A percentile compares a stretch with the other conserved stretches of the same genome.
Conservation (phyloP, 345 rosid species). For the Sapria himalayana region DNA sequence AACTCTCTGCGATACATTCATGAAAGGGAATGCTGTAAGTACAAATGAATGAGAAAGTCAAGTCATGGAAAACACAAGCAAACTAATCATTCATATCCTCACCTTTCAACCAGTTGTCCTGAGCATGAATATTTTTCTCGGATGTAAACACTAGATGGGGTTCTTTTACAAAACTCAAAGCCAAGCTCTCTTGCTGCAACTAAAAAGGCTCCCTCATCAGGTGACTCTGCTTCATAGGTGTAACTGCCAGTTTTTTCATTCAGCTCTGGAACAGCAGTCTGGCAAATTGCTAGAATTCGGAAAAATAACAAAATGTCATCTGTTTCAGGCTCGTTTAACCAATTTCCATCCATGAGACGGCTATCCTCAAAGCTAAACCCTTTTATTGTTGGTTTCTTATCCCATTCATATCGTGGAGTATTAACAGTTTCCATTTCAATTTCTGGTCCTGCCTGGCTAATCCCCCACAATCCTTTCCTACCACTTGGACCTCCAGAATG, state of each 20-base stretch:
- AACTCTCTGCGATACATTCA: slow-evolving; percentile 58
- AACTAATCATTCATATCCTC: slow-evolving; percentile 9
- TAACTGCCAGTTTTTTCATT: slow-evolving; percentile 50
- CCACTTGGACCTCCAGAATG: slow-evolving; percentile 15
- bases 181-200: slow-evolving; percentile 96
- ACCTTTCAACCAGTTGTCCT: slow-evolving; percentile 61
- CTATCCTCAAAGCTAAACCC: slow-evolving; percentile 78
- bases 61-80: no score
- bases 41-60: no score
- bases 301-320: slow-evolving; percentile 47
- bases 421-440: slow-evolving; percentile 57
- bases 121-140: slow-evolving; percentile 31
- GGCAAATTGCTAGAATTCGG: slow-evolving; percentile 70
- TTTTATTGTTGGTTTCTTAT: slow-evolving; percentile 27
- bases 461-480: slow-evolving; percentile 20
- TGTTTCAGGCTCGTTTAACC: slow-evolving; percentile 50
- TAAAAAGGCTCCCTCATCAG: slow-evolving; percentile 88
- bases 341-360: slow-evolving; percentile 64
- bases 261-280: slow-evolving; percentile 88
- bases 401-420: slow-evolving; percentile 22
- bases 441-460: slow-evolving; percentile 21
- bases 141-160: slow-evolving; percentile 62
- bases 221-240: slow-evolving; percentile 90
- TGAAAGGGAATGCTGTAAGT: no score
- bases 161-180: slow-evolving; percentile 73